These are phyloP conservation scores for Penicillium paneum DNA, from an alignment of 2,329 filamentous ascomycete genomes.

Conservation along the genomic window DNA sequence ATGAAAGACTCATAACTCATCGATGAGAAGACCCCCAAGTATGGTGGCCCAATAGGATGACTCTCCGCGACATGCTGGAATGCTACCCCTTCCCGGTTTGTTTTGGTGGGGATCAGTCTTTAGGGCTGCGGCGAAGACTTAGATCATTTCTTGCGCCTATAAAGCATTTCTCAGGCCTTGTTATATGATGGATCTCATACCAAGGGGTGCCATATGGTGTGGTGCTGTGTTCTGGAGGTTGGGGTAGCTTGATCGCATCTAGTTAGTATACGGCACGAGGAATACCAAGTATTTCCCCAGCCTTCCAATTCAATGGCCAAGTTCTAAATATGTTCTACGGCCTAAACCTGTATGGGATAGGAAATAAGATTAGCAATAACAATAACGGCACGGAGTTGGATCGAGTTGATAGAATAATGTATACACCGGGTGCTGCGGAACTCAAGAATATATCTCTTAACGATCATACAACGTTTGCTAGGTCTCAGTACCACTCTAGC, in stretches of 20 bases:
- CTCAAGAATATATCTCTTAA: neutral
- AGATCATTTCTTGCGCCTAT: neutral
- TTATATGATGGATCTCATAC: slow-evolving; percentile 9
- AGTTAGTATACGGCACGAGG: neutral
- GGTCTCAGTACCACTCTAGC: neutral
- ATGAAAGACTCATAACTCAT: neutral
- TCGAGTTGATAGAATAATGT: neutral
- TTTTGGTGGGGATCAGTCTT: slow-evolving; percentile 10
- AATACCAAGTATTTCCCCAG: neutral
- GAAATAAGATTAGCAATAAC: neutral
- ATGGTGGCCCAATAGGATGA: neutral
- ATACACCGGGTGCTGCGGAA: neutral
- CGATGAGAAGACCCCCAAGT: neutral
- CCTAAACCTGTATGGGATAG: neutral
- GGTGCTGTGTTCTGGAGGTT: neutral
- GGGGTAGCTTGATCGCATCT: slow-evolving; percentile 3
- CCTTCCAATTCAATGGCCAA: neutral
- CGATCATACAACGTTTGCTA: neutral
- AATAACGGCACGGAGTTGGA: too few relatives aligned
- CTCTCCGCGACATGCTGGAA: slow-evolving; percentile 12
- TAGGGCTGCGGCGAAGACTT: slow-evolving; percentile 12
- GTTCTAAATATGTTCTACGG: neutral
- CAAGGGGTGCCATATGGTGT: slow-evolving; percentile 14
- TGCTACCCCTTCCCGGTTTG: slow-evolving; percentile 25
- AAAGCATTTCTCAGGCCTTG: slow-evolving; percentile 10